A percentile compares a stretch with the other conserved stretches of the same genome.
phyloP scores from a whole-genome alignment of 1,284 basidiomycete species.

The Phlebopus sp. region DNA sequence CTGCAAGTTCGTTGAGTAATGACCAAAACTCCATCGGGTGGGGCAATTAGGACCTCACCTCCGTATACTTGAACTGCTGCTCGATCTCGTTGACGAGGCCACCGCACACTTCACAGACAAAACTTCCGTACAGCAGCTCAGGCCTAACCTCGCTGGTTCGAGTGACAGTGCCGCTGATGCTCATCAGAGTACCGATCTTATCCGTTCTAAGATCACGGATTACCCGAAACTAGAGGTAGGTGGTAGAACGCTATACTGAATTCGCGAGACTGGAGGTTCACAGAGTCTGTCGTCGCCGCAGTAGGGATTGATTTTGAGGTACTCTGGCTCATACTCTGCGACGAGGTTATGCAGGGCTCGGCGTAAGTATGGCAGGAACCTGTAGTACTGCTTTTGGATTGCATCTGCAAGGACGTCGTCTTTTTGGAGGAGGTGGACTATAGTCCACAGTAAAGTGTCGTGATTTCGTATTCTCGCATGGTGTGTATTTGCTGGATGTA shows the following conservation, averaged over 20 bases:
- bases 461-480: conserved; percentile 90
- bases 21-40: background rate
- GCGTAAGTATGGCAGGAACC: conserved; percentile 92
- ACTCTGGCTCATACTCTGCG: conserved; percentile 84
- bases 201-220: conserved; percentile 94
- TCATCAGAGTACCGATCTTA: conserved; percentile 89
- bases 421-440: conserved; percentile 81
- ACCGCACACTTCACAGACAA: conserved; percentile 88
- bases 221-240: conserved; percentile 91
- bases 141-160: conserved; percentile 97
- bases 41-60: conserved; percentile 62
- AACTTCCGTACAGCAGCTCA: conserved; percentile 91
- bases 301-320: conserved; percentile 90
- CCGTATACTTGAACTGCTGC: conserved; percentile 99
- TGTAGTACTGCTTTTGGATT: conserved; percentile 93
- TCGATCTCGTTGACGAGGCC: conserved; percentile 93
- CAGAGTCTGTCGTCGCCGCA: conserved; percentile 71
- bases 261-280: conserved; percentile 88
- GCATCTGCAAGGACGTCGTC: conserved; percentile 93
- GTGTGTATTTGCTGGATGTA: conserved; percentile 92
- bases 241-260: conserved; percentile 97
- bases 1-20: conserved; percentile 39
- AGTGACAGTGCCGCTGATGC: conserved; percentile 95
- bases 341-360: conserved; percentile 90
- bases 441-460: conserved; percentile 97